Evolutionary conservation across 495 filamentous ascomycete genomes (phyloP), one percentile per base, ranked within the genome.

Genomic region (Lepraria neglecta): DNA sequence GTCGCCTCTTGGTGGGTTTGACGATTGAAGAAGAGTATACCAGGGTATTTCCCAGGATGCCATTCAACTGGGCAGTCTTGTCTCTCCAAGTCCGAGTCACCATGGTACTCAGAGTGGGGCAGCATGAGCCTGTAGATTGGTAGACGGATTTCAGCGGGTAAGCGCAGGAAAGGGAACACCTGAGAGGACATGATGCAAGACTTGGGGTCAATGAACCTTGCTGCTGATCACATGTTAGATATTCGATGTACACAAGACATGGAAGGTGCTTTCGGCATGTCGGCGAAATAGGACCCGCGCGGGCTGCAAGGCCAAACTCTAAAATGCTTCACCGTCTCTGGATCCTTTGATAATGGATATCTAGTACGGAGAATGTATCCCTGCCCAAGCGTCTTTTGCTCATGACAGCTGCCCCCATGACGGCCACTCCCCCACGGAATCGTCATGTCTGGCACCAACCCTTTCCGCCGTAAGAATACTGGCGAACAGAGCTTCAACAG

Each of bases 401-500:
- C 30, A 48, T 55, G 17, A 46, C 27, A 33, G 19, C 42, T 63
- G 55, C 50, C 64, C 58, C 51, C 60, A 67, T 69, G 65, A 65
- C 52, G 52, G 47, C 52, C 62, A 40, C 33, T 50, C 54, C 48
- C 55, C 11, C 42, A 55, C 27, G 42, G 43, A 53, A 53, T 65
- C 54, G 72, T 73, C 65, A 82, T 82, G 79, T 77, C 79, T 76
- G 77, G 74, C 70, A 79, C 73, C 69, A 82, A 82, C 78, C 79
- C 79, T 72, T 82, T 82, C 70, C 79, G 79, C 70, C 73, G 70
- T 71, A 78, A 69, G 31, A 54, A 33, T 33, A 48, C 45, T 24
- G 30, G 47, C 50, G 19, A 60, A 50, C 47, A 44, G 17, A 44
- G 30, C 55, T 58, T 42, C 28, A 10, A 27, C 33, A 14, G 31